Base-by-base conservation (phyloP, 805 yeast species). In the Ogataea polymorpha region DNA sequence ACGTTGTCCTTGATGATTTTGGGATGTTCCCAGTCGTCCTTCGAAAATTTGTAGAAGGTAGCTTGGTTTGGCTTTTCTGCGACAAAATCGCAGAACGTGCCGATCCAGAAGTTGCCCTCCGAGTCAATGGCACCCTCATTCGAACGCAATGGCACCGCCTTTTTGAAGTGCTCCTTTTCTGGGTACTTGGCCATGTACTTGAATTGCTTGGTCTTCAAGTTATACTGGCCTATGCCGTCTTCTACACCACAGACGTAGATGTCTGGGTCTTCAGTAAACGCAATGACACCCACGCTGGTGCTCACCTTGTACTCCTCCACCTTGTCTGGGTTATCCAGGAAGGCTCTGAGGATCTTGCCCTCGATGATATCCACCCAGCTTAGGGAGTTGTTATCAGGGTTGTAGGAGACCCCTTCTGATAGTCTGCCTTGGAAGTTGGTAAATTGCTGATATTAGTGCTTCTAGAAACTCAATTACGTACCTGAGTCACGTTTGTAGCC, bases 51-150 rank as follows among this genome's bases (percentile, higher is more conserved):
- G 53, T 74, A 69, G 33, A 81, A 54, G 35, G 68, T 69, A 1
- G 96, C 96, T 39, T 75, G 75, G 1, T 67, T 63, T n/a, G 58
- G 39, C 16, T 50, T 54, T 12, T 59, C 62, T 18, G 46, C 41
- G 26, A 34, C 46, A 24, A 54, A 55, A 25, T 54, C 51, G 39
- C 71, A 70, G 95, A 89, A 89, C 15, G 90, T 70, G 1, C 96
- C 96, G 36, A 86, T 77, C 75, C 86, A 82, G 37, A 88, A 73
- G 46, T 81, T 72, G 1, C 96, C 96, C 54, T 76, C 66, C 3
- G 86, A 82, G 45, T 86, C 89, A 29, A 88, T 75, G 33, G 77
- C 74, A 0, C 96, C 96, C 58, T 89, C 97, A 55, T 89, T 89
- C 30, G 93, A 82, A 54, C 89, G 69, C 58, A 75, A 59, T 32